Evolutionary conservation across 805 yeast genomes (phyloP).

Genomic region (Saccharomycopsis sp.): DNA sequence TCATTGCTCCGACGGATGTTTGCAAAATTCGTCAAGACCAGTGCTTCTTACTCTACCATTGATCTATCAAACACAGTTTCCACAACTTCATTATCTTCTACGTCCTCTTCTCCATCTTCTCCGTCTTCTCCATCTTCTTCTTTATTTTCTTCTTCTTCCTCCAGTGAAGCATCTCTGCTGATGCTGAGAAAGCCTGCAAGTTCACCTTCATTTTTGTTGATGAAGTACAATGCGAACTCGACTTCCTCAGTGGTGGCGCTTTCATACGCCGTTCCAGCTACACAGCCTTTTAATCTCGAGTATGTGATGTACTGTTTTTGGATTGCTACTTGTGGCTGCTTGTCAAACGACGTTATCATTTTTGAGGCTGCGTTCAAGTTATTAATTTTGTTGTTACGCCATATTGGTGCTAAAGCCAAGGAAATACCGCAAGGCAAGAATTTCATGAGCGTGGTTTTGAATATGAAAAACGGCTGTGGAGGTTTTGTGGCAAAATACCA

Average conservation of each 20-base stretch:
- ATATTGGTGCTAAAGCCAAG: neutral
- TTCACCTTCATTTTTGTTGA: neutral
- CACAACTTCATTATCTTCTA: too few species aligned
- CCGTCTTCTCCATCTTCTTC: too few species aligned
- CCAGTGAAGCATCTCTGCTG: neutral
- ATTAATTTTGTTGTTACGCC: neutral
- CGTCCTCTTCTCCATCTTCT: too few species aligned
- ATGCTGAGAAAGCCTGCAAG: neutral
- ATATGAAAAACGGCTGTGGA: slow-evolving; percentile 1
- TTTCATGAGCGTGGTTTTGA: neutral
- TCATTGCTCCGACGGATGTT: too few species aligned
- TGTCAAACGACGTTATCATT: neutral
- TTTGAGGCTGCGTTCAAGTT: slow-evolving; percentile 2
- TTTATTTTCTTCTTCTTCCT: too few species aligned
- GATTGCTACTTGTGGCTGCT: neutral
- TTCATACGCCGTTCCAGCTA: neutral
- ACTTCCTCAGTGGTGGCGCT: neutral
- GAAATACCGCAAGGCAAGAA: neutral
- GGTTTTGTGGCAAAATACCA: neutral
- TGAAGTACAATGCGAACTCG: neutral
- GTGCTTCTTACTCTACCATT: too few species aligned
- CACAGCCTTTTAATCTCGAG: neutral
- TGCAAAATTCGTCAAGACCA: too few species aligned
- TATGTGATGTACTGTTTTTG: slow-evolving; percentile 3
- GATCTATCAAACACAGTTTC: too few species aligned